These are phyloP conservation scores for Penicillium pulvis DNA, from an alignment of 495 filamentous ascomycete species.

Conservation along the genomic window DNA sequence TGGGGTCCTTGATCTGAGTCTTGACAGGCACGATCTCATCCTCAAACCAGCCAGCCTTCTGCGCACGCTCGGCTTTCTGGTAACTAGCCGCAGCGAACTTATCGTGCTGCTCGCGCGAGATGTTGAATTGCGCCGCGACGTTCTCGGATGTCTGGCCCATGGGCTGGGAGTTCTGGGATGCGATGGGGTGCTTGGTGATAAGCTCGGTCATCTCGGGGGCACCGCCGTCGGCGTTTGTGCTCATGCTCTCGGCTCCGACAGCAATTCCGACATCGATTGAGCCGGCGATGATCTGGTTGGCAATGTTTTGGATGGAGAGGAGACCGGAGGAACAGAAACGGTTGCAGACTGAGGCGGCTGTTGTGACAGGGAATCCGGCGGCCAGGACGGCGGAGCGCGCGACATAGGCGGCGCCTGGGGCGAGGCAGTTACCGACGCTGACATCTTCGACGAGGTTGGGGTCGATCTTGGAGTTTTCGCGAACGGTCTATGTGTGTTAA, in stretches of 20 bases:
- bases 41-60: constrained; percentile 88
- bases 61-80: constrained; percentile 81
- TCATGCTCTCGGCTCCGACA: constrained; percentile 88
- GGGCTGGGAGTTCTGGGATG: constrained; percentile 79
- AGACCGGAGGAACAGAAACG: constrained; percentile 96
- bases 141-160: constrained; percentile 99
- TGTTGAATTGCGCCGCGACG: constrained; percentile 81
- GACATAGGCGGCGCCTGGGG: constrained; percentile 68
- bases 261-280: constrained; percentile 88
- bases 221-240: constrained; percentile 67
- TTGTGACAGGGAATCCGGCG: constrained; percentile 88
- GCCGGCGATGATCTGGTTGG: constrained; percentile 78
- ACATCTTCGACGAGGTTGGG: constrained; percentile 89
- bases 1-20: constrained; percentile 76
- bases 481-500: constrained; percentile 44
- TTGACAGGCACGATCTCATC: constrained; percentile 91
- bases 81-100: constrained; percentile 81
- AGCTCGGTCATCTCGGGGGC: constrained; percentile 73
- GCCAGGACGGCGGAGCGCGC: constrained; percentile 84
- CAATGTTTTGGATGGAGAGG: constrained; percentile 89
- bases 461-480: constrained; percentile 75
- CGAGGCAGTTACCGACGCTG: constrained; percentile 81
- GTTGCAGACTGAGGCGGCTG: constrained; percentile 76
- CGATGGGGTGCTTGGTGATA: constrained; percentile 70
- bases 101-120: constrained; percentile 76